These are phyloP conservation scores for Elsinoe fawcettii DNA, from an alignment of 2,329 filamentous ascomycete species.

Conservation along the genomic window DNA sequence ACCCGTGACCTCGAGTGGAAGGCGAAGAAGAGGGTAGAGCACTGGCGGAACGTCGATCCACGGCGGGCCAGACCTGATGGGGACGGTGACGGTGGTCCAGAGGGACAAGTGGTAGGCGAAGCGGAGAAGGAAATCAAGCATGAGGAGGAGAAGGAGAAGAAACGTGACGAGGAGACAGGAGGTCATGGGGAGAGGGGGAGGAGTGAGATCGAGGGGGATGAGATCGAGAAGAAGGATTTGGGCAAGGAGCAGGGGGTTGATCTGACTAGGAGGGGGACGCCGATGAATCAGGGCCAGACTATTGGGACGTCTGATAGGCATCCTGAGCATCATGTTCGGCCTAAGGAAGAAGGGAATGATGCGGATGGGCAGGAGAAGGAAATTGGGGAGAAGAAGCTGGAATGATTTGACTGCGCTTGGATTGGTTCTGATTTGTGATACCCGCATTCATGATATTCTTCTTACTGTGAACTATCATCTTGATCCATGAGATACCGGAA, in stretches of 20 bases:
- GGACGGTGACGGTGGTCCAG: neutral
- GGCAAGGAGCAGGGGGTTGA: neutral
- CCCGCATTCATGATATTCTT: neutral
- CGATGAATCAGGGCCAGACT: conserved; percentile 8
- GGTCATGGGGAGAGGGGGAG: neutral
- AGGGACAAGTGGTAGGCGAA: no score
- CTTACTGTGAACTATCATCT: no score
- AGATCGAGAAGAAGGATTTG: neutral
- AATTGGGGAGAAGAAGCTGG: neutral
- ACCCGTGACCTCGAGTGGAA: conserved; percentile 15
- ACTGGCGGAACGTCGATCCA: conserved; percentile 14
- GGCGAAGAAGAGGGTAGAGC: conserved; percentile 8
- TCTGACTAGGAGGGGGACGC: neutral
- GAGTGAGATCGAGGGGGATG: neutral
- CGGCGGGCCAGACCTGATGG: neutral
- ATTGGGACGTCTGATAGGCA: conserved; percentile 8
- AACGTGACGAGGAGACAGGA: neutral
- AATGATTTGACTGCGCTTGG: neutral
- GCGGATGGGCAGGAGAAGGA: neutral
- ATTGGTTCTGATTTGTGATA: neutral
- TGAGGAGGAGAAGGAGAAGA: neutral
- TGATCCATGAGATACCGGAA: no score
- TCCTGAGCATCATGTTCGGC: conserved; percentile 10
- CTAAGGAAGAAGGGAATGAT: neutral
- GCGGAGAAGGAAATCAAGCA: neutral